Base-by-base conservation (phyloP, 805 yeast species). In the Suhomyces emberorum region DNA sequence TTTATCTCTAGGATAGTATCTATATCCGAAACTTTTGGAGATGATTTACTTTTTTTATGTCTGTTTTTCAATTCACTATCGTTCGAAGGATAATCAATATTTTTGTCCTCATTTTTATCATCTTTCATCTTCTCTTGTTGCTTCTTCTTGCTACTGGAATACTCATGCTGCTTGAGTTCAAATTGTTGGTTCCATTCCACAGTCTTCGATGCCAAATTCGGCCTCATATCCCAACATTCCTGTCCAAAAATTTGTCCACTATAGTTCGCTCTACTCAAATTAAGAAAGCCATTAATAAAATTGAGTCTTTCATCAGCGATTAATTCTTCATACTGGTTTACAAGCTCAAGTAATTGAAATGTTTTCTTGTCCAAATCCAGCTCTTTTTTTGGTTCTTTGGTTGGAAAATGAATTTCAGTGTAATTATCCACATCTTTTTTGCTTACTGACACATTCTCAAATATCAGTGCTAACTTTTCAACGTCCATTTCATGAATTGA, bases 181-280 rank as follows among this genome's bases (percentile, higher is more conserved):
- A 30, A 11, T 9, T 14, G 15, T 6, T 11, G 24, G 3, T 31
- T 48, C 10, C 39, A 24, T 4, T 29, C 26, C 20, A 60, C 49
- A 4, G 37, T 32, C 20, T 54, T 49, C n/a, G 54, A 42, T 4
- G 69, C 60, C 2, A 39, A 29, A 34, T 61, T 48, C 7, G 54
- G 53, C 25, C 71, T 44, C 45, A 51, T 32, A 43, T 76, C 80
- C 48, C 66, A 69, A 20, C 59, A 51, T 23, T 65, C 72, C 17
- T 48, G 38, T 2, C 79, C 77, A 39, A 48, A 76, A 14, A 47
- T 42, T 35, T 52, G 54, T 4, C 48, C 38, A 25, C 57, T 51
- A 46, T 62, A 73, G 40, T 69, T 72, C 7, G 79, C 78, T 41
- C 76, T 44, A 29, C 77, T 67, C 21, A 74, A 52, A 28, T 60